phyloP scores from a whole-genome alignment of 441 rosid species.

The Omphalea diandra region DNA sequence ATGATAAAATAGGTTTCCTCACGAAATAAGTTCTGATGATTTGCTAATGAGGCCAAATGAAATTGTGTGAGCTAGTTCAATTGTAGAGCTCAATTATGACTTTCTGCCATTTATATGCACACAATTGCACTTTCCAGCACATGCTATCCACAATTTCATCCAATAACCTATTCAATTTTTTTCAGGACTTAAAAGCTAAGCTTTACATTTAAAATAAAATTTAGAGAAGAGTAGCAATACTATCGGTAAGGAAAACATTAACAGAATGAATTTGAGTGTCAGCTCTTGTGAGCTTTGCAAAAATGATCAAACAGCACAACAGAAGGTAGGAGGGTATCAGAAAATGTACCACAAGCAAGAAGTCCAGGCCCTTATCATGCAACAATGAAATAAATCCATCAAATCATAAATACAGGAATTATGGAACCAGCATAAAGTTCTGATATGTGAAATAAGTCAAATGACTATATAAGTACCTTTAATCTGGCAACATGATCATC shows the following conservation, averaged over 20 bases:
- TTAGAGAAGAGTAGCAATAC: neutral
- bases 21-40: neutral
- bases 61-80: neutral
- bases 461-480: conserved; percentile 38
- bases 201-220: neutral
- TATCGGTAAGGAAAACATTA: neutral
- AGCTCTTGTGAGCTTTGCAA: neutral
- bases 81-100: neutral
- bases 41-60: neutral
- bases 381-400: neutral
- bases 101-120: neutral
- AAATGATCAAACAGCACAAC: neutral
- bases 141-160: neutral
- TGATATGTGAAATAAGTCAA: conserved; percentile 7
- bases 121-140: neutral
- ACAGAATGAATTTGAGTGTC: neutral
- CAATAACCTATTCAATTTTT: neutral
- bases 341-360: neutral
- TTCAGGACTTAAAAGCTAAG: neutral
- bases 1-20: neutral
- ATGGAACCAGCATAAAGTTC: neutral
- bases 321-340: neutral
- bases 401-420: neutral
- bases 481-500: conserved; percentile 42
- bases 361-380: neutral